Conservation (phyloP, 2,329 filamentous ascomycete genomes). For the Helminthosporium solani region DNA sequence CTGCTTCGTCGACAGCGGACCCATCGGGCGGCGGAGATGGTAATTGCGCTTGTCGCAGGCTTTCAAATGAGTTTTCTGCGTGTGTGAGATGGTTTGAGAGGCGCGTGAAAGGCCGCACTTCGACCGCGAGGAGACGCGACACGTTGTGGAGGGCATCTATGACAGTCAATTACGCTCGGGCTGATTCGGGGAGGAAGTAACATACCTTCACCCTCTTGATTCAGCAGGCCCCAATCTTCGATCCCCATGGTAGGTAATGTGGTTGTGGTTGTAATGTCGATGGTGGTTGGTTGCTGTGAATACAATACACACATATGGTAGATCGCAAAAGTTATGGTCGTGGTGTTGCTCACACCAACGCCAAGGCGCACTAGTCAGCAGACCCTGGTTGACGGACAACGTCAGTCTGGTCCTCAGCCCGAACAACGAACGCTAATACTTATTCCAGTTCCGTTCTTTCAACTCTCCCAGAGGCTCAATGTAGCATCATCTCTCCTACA, state of each 20-base stretch:
- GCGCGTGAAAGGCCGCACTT: conserved; percentile 89
- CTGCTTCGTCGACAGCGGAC: conserved; percentile 47
- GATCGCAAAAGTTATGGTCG: not conserved
- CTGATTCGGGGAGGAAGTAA: not conserved
- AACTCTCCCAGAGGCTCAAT: not conserved
- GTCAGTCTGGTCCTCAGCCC: not conserved
- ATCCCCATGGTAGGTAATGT: conserved; percentile 46
- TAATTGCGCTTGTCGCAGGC: conserved; percentile 56
- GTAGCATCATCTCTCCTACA: not conserved
- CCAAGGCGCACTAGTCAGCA: conserved; percentile 2
- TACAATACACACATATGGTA: no score
- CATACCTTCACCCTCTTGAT: conserved; percentile 67
- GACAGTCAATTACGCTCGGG: conserved; percentile 13
- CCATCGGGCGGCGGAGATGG: conserved; percentile 68
- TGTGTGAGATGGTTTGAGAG: conserved; percentile 78
- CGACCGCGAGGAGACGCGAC: conserved; percentile 79
- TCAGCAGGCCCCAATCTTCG: conserved; percentile 63
- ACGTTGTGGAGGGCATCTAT: conserved; percentile 77
- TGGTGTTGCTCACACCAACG: not conserved
- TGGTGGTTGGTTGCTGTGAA: not conserved
- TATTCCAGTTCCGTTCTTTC: not conserved
- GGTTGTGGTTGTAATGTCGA: not conserved
- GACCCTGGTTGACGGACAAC: conserved; percentile 1
- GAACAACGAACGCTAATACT: not conserved
- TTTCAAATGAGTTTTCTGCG: conserved; percentile 62